Evolutionary conservation across 2,329 filamentous ascomycete genomes (phyloP).

Genomic region (Xylaria hypoxylon): DNA sequence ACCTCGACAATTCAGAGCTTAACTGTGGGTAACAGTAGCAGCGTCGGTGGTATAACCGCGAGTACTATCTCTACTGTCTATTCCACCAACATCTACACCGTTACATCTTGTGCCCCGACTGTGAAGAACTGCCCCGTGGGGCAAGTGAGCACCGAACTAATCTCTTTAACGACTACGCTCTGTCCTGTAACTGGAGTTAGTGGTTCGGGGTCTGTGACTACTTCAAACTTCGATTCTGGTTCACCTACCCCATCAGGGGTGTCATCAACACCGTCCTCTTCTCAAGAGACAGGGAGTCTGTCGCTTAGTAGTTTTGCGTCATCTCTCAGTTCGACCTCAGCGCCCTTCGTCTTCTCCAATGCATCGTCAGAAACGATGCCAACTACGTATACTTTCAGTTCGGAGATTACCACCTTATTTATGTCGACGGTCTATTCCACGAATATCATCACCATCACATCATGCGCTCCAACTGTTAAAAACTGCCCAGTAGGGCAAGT

Average conservation of each 20-base stretch:
- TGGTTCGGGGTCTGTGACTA: conserved; percentile 31
- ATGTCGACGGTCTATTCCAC: conserved; percentile 51
- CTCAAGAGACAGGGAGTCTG: conserved; percentile 26
- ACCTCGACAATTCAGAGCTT: not conserved
- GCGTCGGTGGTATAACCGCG: conserved; percentile 14
- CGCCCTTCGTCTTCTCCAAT: conserved; percentile 4
- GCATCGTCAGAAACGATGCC: conserved; percentile 42
- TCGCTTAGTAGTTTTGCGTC: conserved; percentile 36
- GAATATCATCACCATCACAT: conserved; percentile 47
- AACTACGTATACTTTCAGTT: conserved; percentile 48
- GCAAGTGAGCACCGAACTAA: conserved; percentile 45
- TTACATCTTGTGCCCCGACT: conserved; percentile 45
- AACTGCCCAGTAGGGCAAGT: conserved; percentile 49
- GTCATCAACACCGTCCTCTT: conserved; percentile 29
- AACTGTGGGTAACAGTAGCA: conserved; percentile 16
- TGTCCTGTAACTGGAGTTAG: conserved; percentile 41
- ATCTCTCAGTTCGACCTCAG: conserved; percentile 31
- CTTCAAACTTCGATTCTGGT: conserved; percentile 15
- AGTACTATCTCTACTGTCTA: conserved; percentile 45
- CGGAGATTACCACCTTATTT: conserved; percentile 46
- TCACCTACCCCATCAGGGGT: conserved; percentile 23
- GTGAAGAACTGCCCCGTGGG: conserved; percentile 47
- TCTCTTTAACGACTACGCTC: conserved; percentile 45
- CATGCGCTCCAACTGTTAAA: conserved; percentile 45
- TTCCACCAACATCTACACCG: conserved; percentile 48